Conservation (phyloP, 495 filamentous ascomycete genomes). For the Apiosordaria backusii region DNA sequence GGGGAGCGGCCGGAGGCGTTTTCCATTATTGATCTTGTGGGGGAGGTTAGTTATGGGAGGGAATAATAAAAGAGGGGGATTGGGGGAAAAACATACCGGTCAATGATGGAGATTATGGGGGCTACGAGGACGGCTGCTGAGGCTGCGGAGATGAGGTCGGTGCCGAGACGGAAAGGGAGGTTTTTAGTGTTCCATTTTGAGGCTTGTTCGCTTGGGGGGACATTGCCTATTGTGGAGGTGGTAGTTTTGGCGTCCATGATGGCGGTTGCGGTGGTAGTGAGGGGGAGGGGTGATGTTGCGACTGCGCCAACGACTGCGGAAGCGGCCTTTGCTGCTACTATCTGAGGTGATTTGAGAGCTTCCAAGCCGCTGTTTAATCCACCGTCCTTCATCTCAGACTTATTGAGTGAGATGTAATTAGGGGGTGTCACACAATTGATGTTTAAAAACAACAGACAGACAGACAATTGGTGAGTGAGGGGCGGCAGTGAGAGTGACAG, state of each 20-base stretch:
- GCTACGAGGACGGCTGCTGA: conserved; percentile 79
- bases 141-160: conserved; percentile 71
- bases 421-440: background rate
- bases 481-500: conserved; percentile 1
- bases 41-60: background rate
- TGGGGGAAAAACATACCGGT: conserved; percentile 58
- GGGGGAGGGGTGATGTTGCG: background rate
- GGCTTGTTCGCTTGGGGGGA: background rate
- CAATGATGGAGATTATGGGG: conserved; percentile 86
- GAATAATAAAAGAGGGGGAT: conserved; percentile 1
- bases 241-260: conserved; percentile 5
- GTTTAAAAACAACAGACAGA: background rate
- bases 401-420: background rate
- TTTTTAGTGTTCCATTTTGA: conserved; percentile 73
- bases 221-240: background rate
- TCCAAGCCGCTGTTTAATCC: conserved; percentile 10
- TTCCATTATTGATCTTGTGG: conserved; percentile 83
- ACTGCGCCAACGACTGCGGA: background rate
- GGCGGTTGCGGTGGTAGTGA: background rate
- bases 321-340: background rate
- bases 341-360: background rate
- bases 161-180: conserved; percentile 61
- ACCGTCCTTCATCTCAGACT: conserved; percentile 14
- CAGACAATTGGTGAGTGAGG: background rate
- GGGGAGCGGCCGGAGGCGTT: conserved; percentile 80